phyloP scores from a whole-genome alignment of 805 yeast species.

The Debaryomyces prosopidis region DNA sequence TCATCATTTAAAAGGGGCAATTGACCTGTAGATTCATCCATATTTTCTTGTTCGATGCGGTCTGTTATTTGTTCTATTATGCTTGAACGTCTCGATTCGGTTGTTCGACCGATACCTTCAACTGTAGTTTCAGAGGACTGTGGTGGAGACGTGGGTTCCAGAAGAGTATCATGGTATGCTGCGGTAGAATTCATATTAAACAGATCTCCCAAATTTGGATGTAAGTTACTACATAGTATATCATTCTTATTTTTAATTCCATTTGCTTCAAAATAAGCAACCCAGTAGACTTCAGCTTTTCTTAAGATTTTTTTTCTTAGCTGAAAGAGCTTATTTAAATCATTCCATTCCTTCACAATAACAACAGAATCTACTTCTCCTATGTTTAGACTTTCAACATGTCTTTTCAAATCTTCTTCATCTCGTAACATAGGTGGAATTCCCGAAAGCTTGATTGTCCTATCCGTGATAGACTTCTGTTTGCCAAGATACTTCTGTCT shows the following conservation, averaged over 20 bases:
- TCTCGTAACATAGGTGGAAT: constrained; percentile 81
- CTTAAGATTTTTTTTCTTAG: constrained; percentile 54
- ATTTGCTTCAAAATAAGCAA: constrained; percentile 53
- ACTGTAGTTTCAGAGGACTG: not conserved
- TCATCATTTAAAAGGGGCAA: constrained; percentile 28
- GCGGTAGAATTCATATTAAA: constrained; percentile 17
- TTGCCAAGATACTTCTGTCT: constrained; percentile 82
- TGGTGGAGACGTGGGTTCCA: not conserved
- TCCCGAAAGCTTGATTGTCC: constrained; percentile 86
- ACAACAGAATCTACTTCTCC: constrained; percentile 78
- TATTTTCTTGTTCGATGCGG: constrained; percentile 15
- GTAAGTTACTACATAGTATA: constrained; percentile 25
- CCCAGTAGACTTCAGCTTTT: constrained; percentile 71
- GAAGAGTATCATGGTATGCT: constrained; percentile 13
- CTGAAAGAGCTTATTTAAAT: constrained; percentile 63
- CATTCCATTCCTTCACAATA: constrained; percentile 86
- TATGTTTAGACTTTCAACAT: constrained; percentile 74
- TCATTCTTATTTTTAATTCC: constrained; percentile 30
- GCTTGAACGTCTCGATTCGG: constrained; percentile 9
- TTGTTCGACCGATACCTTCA: not conserved
- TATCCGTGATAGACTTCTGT: constrained; percentile 86
- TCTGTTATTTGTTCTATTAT: constrained; percentile 30
- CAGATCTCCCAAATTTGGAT: constrained; percentile 29
- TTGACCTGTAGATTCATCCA: constrained; percentile 13
- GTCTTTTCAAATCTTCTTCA: constrained; percentile 66